Evolutionary conservation across 2,329 filamentous ascomycete species (phyloP), one percentile per base, ranked within the genome.

Genomic region (Alternaria gansuensis): DNA sequence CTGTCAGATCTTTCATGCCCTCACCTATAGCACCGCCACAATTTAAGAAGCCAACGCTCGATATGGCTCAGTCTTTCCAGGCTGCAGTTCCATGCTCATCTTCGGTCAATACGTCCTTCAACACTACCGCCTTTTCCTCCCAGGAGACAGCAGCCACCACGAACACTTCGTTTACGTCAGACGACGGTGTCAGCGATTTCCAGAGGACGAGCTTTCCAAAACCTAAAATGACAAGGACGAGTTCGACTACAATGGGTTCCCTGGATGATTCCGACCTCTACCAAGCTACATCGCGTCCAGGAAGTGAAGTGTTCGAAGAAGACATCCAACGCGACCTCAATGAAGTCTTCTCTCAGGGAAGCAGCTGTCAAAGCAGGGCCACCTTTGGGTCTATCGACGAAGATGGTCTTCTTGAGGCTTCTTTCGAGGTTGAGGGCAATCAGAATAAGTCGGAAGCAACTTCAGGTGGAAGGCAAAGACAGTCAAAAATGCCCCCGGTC

Each of bases 301-400:
- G 51, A 29, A 51, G 10, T 26, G 57, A 62, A 31, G 26, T 41
- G 1, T 44, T 29, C 11, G 49, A 51, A 28, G 21, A 24, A 28
- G 57, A 64, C 21, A 58, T 58, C 9, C 44, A 54, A 17, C 50
- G 21, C 34, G 41, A 56, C 9, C 33, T 40, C 4, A 37, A 59
- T 17, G 52, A 60, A 28, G 46, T 28, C 26, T 51, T 45, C 1
- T 59, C 64, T 3, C 65, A 67, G 51, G 60, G 67, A 6, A 50
- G 43, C n/a, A 62, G 53, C 13, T 55, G 57, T 6, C 61, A 64
- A 24, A 72, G 61, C 36, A 66, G 63, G 3, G 70, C 71, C 3
- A 71, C 65, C 3, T 75, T 64, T 59, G 73, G 73, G 2, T 70
- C 69, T 5, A 45, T 74, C 1, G 64, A 73, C 37, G 70, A 72